Percentiles rank a stretch among this genome's conserved stretches.
Conservation (phyloP, 2,329 filamentous ascomycete species). For the Penicillium sp. region DNA sequence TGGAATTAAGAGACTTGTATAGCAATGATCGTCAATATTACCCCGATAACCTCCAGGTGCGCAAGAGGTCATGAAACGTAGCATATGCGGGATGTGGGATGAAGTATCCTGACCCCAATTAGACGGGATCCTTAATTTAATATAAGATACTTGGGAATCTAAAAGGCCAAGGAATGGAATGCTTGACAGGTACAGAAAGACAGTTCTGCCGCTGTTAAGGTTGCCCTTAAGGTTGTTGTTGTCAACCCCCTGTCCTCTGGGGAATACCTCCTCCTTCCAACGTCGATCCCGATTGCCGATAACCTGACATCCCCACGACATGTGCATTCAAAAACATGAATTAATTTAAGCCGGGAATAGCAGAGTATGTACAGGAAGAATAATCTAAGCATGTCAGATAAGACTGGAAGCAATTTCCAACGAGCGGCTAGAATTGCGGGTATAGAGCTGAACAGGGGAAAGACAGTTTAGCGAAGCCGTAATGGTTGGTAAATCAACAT, state of each 20-base stretch:
- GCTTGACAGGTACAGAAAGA: background rate
- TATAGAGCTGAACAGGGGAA: no score
- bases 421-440: no score
- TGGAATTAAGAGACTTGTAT: background rate
- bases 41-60: background rate
- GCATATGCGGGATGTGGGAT: background rate
- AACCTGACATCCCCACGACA: background rate
- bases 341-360: background rate
- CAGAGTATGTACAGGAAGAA: no score
- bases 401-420: no score
- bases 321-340: background rate
- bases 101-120: background rate
- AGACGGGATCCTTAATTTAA: background rate
- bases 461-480: no score
- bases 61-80: background rate
- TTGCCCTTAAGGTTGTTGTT: background rate
- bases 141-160: background rate
- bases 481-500: no score
- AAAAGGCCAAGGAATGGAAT: background rate
- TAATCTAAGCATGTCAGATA: no score
- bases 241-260: conserved; percentile 4
- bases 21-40: no score
- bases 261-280: background rate
- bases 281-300: conserved; percentile 3
- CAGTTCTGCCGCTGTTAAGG: background rate